Percentiles rank a stretch among this genome's conserved stretches.
These are phyloP conservation scores for Pisolithus marmoratus DNA, from an alignment of 768 basidiomycete genomes.

Conservation along the genomic window DNA sequence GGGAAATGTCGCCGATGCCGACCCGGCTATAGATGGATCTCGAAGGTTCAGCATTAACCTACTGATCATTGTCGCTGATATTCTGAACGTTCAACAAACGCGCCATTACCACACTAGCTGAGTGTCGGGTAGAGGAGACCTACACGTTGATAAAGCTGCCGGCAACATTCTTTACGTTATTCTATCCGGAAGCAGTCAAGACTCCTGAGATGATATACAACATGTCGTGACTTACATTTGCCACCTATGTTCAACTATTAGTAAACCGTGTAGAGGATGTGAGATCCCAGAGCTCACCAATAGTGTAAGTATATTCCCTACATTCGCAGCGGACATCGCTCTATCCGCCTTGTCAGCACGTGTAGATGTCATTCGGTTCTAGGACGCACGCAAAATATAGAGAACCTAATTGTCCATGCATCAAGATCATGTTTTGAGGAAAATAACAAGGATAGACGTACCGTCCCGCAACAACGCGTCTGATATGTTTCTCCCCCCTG, in stretches of 20 bases:
- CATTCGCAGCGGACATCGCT: constrained; percentile 7
- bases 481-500: constrained; percentile 3
- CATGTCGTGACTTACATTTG: neutral
- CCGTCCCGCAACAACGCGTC: constrained; percentile 14
- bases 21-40: neutral
- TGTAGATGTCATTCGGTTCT: neutral
- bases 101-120: neutral
- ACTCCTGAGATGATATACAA: neutral
- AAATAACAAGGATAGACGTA: neutral
- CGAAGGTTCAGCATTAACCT: constrained; percentile 16
- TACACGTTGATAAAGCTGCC: neutral
- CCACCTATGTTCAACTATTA: neutral
- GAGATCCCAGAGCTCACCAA: constrained; percentile 4
- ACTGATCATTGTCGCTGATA: constrained; percentile 12
- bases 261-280: neutral
- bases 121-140: neutral
- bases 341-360: neutral
- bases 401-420: constrained; percentile 3
- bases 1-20: neutral
- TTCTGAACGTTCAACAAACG: neutral
- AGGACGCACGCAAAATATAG: constrained; percentile 14
- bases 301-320: constrained; percentile 6
- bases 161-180: neutral
- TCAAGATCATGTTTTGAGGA: neutral
- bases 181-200: neutral